Evolutionary conservation across 805 yeast genomes (phyloP), one percentile per base, ranked within the genome.

Genomic region (Yarrowia porcina): DNA sequence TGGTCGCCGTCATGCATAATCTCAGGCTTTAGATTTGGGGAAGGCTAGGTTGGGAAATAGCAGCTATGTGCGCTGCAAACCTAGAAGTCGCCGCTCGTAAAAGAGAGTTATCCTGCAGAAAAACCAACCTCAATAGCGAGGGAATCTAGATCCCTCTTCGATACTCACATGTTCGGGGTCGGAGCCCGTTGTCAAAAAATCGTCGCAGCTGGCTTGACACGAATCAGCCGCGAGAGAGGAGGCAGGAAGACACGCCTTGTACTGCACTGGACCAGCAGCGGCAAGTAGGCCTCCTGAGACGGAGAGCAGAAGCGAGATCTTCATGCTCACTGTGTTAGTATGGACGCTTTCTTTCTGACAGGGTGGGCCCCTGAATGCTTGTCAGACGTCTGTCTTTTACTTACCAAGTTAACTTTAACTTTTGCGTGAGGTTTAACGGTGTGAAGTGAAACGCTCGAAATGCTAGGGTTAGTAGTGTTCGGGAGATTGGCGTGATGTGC

Each of bases 121-220:
- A n/a, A n/a, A n/a, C n/a, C n/a, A n/a, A n/a, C n/a, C n/a, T n/a
- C n/a, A n/a, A n/a, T n/a, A n/a, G n/a, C n/a, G n/a, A n/a, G n/a
- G n/a, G n/a, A n/a, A n/a, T n/a, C n/a, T n/a, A n/a, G n/a, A n/a
- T n/a, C n/a, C n/a, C n/a, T n/a, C n/a, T n/a, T n/a, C n/a, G 28
- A 25, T 52, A 52, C 59, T 52, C 59, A 52, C 59, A 13, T 52
- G 25, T 36, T 52, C 59, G 15, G 44, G 33, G 28, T 52, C 59
- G 17, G 59, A 35, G 17, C 32, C 59, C 44, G 10, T 4, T 33
- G 21, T 17, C 33, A 52, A 13, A 36, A 52, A 52, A 15, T 23
- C 33, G 21, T 52, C 44, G 13, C 59, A 52, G 44, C 25, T 35
- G 59, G 32, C n/a, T 4, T 7, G 11, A 27, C 59, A 52, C 15